A percentile compares a stretch with the other conserved stretches of the same genome.
Conservation (phyloP, 148 eudicot genomes). For the Vaccinium corymbosum region DNA sequence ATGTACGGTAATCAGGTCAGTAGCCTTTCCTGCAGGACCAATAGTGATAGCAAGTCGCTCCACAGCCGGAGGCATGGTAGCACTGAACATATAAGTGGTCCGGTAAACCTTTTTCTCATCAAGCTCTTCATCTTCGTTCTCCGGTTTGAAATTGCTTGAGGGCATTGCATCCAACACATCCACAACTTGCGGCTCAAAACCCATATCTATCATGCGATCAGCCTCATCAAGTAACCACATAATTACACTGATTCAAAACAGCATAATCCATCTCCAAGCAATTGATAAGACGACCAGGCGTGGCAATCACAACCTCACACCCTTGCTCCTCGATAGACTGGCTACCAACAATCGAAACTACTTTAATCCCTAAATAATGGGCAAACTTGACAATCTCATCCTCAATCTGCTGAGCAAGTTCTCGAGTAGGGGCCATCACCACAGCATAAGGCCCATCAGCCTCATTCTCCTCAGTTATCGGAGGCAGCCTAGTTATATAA, state of each 20-base stretch:
- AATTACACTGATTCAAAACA: constrained; percentile 77
- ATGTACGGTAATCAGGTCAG: constrained; percentile 67
- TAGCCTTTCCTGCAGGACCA: constrained; percentile 81
- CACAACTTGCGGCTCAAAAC: constrained; percentile 75
- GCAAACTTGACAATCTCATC: constrained; percentile 81
- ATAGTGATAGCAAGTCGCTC: constrained; percentile 78
- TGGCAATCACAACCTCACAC: constrained; percentile 84
- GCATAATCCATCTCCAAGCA: constrained; percentile 62
- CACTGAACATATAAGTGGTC: constrained; percentile 84
- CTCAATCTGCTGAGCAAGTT: constrained; percentile 86
- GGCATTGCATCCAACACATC: constrained; percentile 87
- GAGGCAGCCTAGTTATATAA: constrained; percentile 49
- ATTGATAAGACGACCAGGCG: constrained; percentile 79
- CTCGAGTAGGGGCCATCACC: constrained; percentile 90
- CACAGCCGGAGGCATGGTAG: constrained; percentile 81
- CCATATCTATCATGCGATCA: constrained; percentile 89
- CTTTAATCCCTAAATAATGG: constrained; percentile 64
- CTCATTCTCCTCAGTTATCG: constrained; percentile 44
- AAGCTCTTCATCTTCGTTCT: constrained; percentile 81
- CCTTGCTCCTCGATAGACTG: constrained; percentile 90
- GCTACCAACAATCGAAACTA: constrained; percentile 85
- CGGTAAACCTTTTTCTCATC: constrained; percentile 69
- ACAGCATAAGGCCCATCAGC: constrained; percentile 91
- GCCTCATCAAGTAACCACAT: constrained; percentile 89
- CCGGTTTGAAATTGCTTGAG: constrained; percentile 78